Evolutionary conservation across 202 grass and related monocot genomes (phyloP).

Genomic region (Dendrocalamus latiflorus): DNA sequence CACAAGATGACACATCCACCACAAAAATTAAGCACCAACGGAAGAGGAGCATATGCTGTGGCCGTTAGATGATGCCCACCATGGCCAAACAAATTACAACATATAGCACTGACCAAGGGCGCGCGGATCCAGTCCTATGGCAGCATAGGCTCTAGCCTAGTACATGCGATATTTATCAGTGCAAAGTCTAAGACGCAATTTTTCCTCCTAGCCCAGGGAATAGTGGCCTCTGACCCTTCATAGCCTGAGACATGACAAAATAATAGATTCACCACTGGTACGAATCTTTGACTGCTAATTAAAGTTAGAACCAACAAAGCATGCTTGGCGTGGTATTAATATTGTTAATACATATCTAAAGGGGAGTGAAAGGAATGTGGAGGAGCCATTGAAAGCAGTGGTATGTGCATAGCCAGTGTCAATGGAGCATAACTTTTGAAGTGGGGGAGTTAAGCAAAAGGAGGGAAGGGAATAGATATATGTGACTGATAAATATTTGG

Average conservation of each 20-base stretch:
- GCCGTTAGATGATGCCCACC: slow-evolving; percentile 23
- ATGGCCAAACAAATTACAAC: not conserved
- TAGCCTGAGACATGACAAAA: too few relatives aligned
- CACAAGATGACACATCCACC: not conserved
- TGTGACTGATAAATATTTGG: not conserved
- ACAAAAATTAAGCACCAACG: not conserved
- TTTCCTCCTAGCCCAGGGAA: too few relatives aligned
- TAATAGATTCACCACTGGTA: too few relatives aligned
- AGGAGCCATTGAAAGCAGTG: slow-evolving; percentile 2
- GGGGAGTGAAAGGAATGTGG: not conserved
- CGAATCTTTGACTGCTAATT: not conserved
- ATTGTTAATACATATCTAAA: slow-evolving; percentile 4
- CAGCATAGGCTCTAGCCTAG: too few relatives aligned
- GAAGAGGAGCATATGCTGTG: slow-evolving; percentile 19
- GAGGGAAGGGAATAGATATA: not conserved
- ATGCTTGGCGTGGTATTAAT: not conserved
- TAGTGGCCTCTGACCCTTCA: too few relatives aligned
- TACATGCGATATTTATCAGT: too few relatives aligned
- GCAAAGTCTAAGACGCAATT: too few relatives aligned
- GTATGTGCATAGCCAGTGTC: slow-evolving; percentile 18
- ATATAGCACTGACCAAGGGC: not conserved
- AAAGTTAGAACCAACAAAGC: slow-evolving; percentile 17
- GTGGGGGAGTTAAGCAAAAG: not conserved
- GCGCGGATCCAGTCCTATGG: too few relatives aligned
- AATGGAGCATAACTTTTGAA: not conserved